Evolutionary conservation across 208 protist species (phyloP).

Genomic region (Wallacemonas sp.): DNA sequence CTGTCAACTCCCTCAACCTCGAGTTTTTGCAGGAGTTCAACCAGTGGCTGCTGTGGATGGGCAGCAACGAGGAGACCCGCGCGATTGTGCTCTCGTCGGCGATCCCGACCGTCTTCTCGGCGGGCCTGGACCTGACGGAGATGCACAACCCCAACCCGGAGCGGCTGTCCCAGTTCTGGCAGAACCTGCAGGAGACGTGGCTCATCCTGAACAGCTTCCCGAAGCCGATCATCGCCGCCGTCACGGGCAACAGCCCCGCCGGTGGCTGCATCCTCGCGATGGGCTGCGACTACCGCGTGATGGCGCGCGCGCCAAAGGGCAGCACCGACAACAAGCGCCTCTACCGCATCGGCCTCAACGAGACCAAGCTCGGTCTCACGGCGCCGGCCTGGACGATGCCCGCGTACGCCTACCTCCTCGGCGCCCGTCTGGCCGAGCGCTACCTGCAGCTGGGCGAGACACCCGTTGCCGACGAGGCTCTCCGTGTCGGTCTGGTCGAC

Average conservation of each 20-base stretch:
- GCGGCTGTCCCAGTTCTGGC: constrained; percentile 66
- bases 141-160: constrained; percentile 71
- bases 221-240: constrained; percentile 75
- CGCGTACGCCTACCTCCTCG: constrained; percentile 70
- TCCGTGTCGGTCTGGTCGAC: constrained; percentile 66
- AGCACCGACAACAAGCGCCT: constrained; percentile 35
- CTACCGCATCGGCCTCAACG: constrained; percentile 84
- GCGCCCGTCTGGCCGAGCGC: constrained; percentile 60
- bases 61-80: constrained; percentile 73
- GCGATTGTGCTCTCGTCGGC: constrained; percentile 69
- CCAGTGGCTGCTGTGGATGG: constrained; percentile 84
- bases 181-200: constrained; percentile 78
- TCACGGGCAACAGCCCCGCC: constrained; percentile 74
- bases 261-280: constrained; percentile 80
- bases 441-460: constrained; percentile 83
- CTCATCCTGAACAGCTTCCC: constrained; percentile 82
- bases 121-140: constrained; percentile 76
- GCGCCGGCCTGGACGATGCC: constrained; percentile 76
- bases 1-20: constrained; percentile 76
- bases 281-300: constrained; percentile 81
- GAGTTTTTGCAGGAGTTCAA: constrained; percentile 80
- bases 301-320: constrained; percentile 57
- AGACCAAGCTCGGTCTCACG: constrained; percentile 73
- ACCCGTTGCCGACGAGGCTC: constrained; percentile 63
- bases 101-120: constrained; percentile 77